Conservation (phyloP, 257 asterid genomes). For the Paulownia fortunei region DNA sequence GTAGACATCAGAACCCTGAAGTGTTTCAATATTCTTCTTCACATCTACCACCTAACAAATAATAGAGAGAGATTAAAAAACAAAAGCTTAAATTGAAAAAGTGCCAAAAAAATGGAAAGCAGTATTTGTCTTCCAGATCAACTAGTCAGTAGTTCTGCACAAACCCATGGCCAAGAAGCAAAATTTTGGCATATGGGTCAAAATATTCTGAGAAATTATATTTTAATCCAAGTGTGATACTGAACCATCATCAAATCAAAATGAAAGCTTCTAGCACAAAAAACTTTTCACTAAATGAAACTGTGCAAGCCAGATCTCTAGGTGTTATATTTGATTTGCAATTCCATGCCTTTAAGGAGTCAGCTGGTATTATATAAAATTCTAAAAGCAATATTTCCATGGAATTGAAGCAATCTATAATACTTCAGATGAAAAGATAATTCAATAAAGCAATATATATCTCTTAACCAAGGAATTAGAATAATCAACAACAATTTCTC, state of each 20-base stretch:
- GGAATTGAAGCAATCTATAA: neutral
- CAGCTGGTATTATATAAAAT: neutral
- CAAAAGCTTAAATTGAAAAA: neutral
- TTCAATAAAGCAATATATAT: neutral
- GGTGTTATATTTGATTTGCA: conserved; percentile 6
- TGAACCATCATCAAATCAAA: neutral
- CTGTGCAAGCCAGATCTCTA: neutral
- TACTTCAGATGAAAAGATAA: neutral
- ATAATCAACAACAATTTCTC: neutral
- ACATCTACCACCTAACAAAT: conserved; percentile 70
- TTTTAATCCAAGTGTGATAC: neutral
- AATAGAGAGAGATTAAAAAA: conserved; percentile 14
- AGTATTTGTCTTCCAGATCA: neutral
- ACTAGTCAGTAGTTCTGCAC: neutral
- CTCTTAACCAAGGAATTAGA: neutral
- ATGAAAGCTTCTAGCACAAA: neutral
- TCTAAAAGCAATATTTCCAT: neutral
- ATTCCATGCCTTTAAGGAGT: neutral
- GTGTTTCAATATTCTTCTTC: conserved; percentile 72
- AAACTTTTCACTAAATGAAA: neutral
- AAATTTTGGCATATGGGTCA: neutral
- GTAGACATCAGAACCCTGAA: conserved; percentile 74
- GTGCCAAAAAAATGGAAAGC: neutral
- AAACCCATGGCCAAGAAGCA: neutral
- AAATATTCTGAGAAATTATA: neutral